Conservation (phyloP, 805 yeast species). For the Lipomyces sp. region DNA sequence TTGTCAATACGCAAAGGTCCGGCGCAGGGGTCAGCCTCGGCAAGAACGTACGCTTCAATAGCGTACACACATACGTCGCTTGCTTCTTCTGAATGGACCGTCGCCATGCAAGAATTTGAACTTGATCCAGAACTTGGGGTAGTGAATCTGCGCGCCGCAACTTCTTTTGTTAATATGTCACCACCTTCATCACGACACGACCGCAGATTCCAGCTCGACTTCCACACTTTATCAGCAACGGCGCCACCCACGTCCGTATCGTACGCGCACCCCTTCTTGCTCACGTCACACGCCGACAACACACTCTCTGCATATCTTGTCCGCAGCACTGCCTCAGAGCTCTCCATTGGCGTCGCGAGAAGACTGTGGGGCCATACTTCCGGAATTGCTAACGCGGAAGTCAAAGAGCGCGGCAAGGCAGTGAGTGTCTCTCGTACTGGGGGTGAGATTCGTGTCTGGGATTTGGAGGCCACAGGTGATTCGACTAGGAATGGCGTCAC, state of each 20-base stretch:
- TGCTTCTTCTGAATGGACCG: constrained; percentile 12
- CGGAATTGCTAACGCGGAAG: constrained; percentile 16
- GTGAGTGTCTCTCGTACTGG: constrained; percentile 20
- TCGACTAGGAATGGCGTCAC: background rate
- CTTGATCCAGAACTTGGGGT: constrained; percentile 12
- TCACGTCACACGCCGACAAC: constrained; percentile 22
- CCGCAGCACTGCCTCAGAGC: constrained; percentile 11
- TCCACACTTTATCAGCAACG: background rate
- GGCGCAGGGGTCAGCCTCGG: too few species aligned
- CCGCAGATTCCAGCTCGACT: background rate
- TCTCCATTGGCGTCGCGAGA: constrained; percentile 4
- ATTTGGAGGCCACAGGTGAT: constrained; percentile 2
- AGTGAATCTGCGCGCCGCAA: constrained; percentile 17
- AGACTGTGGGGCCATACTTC: constrained; percentile 24
- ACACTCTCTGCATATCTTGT: constrained; percentile 18
- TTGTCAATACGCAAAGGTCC: constrained; percentile 17
- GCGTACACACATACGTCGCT: constrained; percentile 17
- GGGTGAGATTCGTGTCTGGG: constrained; percentile 22
- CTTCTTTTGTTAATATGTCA: constrained; percentile 4
- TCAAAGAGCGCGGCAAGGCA: constrained; percentile 20
- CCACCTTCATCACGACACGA: background rate
- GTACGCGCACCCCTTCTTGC: constrained; percentile 23
- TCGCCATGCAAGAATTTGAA: constrained; percentile 19
- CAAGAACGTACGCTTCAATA: constrained; percentile 7
- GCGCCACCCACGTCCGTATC: constrained; percentile 17